Conservation (phyloP, 1,139 yeast genomes). For the Taphrina communis region DNA sequence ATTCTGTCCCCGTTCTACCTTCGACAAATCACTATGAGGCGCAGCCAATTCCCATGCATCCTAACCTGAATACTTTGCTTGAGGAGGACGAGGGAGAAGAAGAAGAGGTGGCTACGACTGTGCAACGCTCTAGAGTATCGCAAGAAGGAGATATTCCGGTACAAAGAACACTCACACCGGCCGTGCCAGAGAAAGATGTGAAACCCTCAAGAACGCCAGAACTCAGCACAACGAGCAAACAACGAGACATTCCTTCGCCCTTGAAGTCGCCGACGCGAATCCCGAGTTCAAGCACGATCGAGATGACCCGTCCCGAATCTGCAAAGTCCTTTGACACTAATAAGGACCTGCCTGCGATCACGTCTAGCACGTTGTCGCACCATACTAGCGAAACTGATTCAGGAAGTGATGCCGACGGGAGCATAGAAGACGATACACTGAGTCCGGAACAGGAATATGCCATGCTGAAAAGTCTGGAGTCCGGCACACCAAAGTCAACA, state of each 20-base stretch:
- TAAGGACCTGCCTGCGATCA: conserved; percentile 1
- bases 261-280: neutral
- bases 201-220: neutral
- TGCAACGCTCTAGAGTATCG: neutral
- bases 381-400: neutral
- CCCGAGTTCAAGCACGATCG: neutral
- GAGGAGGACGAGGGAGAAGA: conserved; percentile 19
- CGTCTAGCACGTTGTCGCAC: neutral
- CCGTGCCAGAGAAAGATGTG: neutral
- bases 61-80: conserved; percentile 11
- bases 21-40: neutral
- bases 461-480: neutral
- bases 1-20: neutral
- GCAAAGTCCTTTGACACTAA: conserved; percentile 16
- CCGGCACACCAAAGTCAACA: neutral
- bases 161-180: neutral
- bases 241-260: neutral
- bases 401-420: neutral
- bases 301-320: neutral
- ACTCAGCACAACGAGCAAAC: neutral
- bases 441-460: conserved; percentile 20
- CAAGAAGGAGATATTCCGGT: neutral
- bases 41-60: neutral
- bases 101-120: neutral
- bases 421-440: conserved; percentile 8